Conservation (phyloP, 1,284 basidiomycete genomes). For the Spongispora temasekensis region DNA sequence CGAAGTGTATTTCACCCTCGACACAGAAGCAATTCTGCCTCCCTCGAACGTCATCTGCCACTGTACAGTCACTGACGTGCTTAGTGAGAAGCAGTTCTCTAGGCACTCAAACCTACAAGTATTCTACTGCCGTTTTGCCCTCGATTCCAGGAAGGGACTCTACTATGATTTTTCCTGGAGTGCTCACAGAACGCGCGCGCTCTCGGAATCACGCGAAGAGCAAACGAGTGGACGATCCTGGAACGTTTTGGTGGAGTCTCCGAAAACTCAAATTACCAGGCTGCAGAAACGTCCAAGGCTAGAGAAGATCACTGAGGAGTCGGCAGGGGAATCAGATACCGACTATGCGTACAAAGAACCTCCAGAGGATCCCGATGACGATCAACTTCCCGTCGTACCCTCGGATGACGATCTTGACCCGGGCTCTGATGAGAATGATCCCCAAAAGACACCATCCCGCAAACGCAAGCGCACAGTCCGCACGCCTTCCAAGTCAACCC, state of each 20-base stretch:
- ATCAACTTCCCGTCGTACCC: slow-evolving; percentile 15
- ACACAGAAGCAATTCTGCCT: slow-evolving; percentile 46
- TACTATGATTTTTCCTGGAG: slow-evolving; percentile 67
- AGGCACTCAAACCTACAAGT: slow-evolving; percentile 8
- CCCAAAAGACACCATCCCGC: slow-evolving; percentile 40
- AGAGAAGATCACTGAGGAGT: slow-evolving; percentile 22
- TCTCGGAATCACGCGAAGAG: slow-evolving; percentile 30
- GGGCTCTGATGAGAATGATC: slow-evolving; percentile 18
- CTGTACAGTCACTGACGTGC: slow-evolving; percentile 49
- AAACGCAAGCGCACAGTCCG: slow-evolving; percentile 37
- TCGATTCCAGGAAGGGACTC: slow-evolving; percentile 57
- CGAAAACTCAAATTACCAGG: slow-evolving; percentile 5
- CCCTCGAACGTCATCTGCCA: slow-evolving; percentile 51
- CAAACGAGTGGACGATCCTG: slow-evolving; percentile 32
- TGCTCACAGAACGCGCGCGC: slow-evolving; percentile 43
- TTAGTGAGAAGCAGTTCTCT: too few species aligned
- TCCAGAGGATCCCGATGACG: slow-evolving; percentile 8
- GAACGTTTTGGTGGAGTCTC: slow-evolving; percentile 25
- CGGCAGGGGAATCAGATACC: slow-evolving; percentile 17
- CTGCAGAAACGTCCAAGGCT: slow-evolving; percentile 20
- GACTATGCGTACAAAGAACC: slow-evolving; percentile 25
- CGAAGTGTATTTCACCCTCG: slow-evolving; percentile 67
- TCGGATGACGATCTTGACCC: slow-evolving; percentile 5
- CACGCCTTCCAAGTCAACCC: slow-evolving; percentile 33
- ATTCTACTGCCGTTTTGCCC: slow-evolving; percentile 61